Base-by-base conservation (phyloP, 164 flowering plant genomes). In the Nelumbo lutea region DNA sequence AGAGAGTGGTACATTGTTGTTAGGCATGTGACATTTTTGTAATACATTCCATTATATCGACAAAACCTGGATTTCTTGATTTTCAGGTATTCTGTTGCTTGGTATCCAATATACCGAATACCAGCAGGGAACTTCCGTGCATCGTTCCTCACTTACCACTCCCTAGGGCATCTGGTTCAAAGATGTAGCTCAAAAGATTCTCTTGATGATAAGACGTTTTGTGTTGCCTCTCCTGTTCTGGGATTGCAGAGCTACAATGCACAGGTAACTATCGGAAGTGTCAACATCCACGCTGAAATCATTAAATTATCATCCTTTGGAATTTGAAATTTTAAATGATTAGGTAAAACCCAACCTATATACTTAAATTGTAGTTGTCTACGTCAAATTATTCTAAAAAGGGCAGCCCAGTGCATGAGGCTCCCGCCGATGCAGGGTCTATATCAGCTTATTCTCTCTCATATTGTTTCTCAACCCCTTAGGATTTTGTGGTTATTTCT, bases 101-200 rank as follows among this genome's bases (percentile, higher is more conserved):
- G 96, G 96, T 90, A 90, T 79, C 96, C 96, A n/a, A 87, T 90
- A 57, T 90, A 90, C 62, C 79, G 86, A 70, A 90, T 90, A 58
- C 93, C 96, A 5, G 88, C 83, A 61, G 90, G 86, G 6, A 81
- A 77, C 51, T 75, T 88, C 2, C 89, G 85, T 65, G 85, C 93
- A 10, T 83, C 93, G 59, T 90, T 90, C 79, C 75, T 90, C 80
- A 90, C 96, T 48, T 88, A 83, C 68, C 96, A 90, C 79, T 88
- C 96, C 61, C 83, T 90, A 13, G 89, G 92, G 45, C 85, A 87
- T 77, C 75, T 85, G 61, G 71, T 76, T 70, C 76, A 27, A 62
- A 74, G 87, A 78, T 67, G 68, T 64, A 38, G 70, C 48, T 55
- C 70, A 50, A 47, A 41, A 45, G 72, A 81, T 68, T 70, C 71